Evolutionary conservation across 148 eudicot genomes (phyloP).

Genomic region (Chenopodium album): DNA sequence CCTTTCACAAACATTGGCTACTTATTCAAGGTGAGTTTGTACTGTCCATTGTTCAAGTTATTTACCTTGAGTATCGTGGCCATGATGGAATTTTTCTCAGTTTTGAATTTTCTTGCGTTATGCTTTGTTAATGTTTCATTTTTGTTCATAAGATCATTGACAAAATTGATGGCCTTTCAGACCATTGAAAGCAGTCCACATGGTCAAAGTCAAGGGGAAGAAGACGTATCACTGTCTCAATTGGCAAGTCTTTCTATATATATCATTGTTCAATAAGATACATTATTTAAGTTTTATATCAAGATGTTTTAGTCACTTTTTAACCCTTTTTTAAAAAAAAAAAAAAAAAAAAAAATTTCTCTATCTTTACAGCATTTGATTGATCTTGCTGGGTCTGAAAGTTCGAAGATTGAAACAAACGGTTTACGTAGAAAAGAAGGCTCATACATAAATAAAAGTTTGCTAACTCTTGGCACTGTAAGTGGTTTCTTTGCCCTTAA

Average conservation of each 20-base stretch:
- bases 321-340: no score
- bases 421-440: constrained; percentile 84
- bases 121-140: no score
- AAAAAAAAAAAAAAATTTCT: not conserved
- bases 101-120: not conserved
- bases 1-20: not conserved
- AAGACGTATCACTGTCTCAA: constrained; percentile 60
- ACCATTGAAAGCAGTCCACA: constrained; percentile 66
- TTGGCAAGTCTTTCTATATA: constrained; percentile 36
- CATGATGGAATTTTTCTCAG: not conserved
- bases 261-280: not conserved
- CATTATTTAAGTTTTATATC: no score
- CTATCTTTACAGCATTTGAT: constrained; percentile 58
- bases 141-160: not conserved
- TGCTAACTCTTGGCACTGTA: constrained; percentile 84
- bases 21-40: not conserved
- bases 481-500: constrained; percentile 25
- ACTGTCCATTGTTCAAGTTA: not conserved
- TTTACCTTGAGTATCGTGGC: not conserved
- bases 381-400: constrained; percentile 84
- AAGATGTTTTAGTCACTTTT: not conserved
- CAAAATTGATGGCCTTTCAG: constrained; percentile 32
- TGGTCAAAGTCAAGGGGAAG: constrained; percentile 50
- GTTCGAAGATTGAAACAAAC: constrained; percentile 80
- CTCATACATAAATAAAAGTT: constrained; percentile 77